Percentiles rank a stretch among this genome's conserved stretches.
Conservation (phyloP, 345 rosid genomes). For the Camelina hispida region DNA sequence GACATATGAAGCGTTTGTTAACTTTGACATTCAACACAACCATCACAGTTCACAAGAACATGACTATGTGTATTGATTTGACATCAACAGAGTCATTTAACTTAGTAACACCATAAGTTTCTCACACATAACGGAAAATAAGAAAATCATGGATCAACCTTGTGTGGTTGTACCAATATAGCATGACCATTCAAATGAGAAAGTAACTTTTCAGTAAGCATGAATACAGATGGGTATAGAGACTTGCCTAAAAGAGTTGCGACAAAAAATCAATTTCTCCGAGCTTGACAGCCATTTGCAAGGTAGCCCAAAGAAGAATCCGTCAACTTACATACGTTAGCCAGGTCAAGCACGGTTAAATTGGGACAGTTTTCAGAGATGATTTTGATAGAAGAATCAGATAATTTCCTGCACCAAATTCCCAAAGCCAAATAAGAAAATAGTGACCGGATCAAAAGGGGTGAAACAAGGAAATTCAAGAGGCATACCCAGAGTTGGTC, state of each 20-base stretch:
- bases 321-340: slow-evolving; percentile 70
- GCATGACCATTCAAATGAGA: not conserved
- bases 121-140: slow-evolving; percentile 1
- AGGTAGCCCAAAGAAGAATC: slow-evolving; percentile 79
- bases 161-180: not conserved
- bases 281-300: slow-evolving; percentile 70
- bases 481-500: too few species aligned
- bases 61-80: slow-evolving; percentile 4
- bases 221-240: not conserved
- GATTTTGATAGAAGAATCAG: too few species aligned
- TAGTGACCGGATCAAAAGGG: too few species aligned
- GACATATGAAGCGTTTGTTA: not conserved
- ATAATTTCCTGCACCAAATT: too few species aligned
- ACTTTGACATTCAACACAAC: not conserved
- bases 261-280: slow-evolving; percentile 62
- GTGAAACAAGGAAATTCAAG: too few species aligned
- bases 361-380: slow-evolving; percentile 71
- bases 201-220: not conserved
- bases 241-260: slow-evolving; percentile 75
- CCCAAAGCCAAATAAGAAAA: too few species aligned
- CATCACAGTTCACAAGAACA: slow-evolving; percentile 1
- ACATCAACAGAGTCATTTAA: slow-evolving; percentile 11
- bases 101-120: not conserved
- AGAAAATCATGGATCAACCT: not conserved
- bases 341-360: slow-evolving; percentile 64